Evolutionary conservation across 2,329 filamentous ascomycete genomes (phyloP).

Genomic region (Arthrobotrys megalospora): DNA sequence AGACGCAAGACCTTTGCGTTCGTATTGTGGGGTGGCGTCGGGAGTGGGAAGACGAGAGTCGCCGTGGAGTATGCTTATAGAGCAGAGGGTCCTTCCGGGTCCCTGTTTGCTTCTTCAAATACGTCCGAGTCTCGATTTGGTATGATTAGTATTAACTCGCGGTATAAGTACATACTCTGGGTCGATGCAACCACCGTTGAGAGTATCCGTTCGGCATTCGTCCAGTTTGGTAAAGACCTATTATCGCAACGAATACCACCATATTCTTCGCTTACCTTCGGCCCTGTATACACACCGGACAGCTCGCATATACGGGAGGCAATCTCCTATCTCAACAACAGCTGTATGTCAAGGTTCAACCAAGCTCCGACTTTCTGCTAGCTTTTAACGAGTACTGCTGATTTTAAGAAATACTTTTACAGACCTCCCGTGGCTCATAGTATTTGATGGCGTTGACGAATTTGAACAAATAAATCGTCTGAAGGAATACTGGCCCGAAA

Average conservation of each 20-base stretch:
- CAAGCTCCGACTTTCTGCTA: not conserved
- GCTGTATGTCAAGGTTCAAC: no score
- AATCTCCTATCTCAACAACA: no score
- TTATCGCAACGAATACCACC: no score
- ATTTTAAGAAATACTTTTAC: not conserved
- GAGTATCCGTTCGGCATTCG: not conserved
- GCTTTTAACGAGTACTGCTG: not conserved
- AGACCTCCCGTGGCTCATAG: constrained; percentile 12
- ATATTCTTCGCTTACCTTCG: no score
- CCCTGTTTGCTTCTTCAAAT: not conserved
- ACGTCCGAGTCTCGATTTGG: no score
- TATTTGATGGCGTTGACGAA: constrained; percentile 9
- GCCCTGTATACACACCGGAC: no score
- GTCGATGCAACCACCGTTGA: not conserved
- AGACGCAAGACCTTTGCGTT: not conserved
- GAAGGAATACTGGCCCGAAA: not conserved
- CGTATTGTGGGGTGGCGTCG: constrained; percentile 19
- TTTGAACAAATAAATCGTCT: not conserved
- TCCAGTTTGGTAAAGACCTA: not conserved
- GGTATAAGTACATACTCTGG: not conserved
- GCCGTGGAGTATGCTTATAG: constrained; percentile 30
- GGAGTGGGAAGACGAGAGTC: constrained; percentile 29
- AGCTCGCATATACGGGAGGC: no score
- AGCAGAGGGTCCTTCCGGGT: not conserved
- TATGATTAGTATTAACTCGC: not conserved